phyloP scores from a whole-genome alignment of 2,329 filamentous ascomycete genomes.

The Metarhizium humberi region DNA sequence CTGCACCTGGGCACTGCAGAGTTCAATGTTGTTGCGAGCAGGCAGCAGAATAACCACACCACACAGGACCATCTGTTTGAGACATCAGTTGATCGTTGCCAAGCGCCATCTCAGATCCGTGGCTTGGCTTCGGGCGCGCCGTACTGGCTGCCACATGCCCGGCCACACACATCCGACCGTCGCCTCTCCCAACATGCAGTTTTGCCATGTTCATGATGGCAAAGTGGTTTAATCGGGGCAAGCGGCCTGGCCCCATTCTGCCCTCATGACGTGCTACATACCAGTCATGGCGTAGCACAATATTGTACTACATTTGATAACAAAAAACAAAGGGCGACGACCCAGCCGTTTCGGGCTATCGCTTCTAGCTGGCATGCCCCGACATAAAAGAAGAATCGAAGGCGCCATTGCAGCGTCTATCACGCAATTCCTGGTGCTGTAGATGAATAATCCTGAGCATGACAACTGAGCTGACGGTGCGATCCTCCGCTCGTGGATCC shows the following conservation, averaged over 20 bases:
- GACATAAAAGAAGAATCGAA: not conserved
- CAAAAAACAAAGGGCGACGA: too few species aligned
- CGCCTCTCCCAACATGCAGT: not conserved
- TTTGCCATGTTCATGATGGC: not conserved
- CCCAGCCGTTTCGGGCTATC: not conserved
- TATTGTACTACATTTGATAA: too few species aligned
- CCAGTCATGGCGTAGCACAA: too few species aligned
- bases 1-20: too few species aligned
- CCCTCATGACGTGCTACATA: not conserved
- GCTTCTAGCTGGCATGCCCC: not conserved
- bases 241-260: too few species aligned
- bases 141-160: not conserved
- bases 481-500: not conserved
- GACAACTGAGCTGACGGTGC: not conserved
- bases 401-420: not conserved
- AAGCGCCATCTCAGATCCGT: not conserved
- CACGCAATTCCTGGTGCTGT: constrained; percentile 1
- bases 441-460: too few species aligned
- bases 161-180: not conserved
- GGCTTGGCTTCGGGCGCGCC: not conserved
- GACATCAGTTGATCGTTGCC: not conserved
- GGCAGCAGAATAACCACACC: too few species aligned
- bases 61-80: too few species aligned
- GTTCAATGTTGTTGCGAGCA: too few species aligned
- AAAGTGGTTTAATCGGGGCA: not conserved